Conservation (phyloP, 441 rosid species). For the Brassica hybrid region DNA sequence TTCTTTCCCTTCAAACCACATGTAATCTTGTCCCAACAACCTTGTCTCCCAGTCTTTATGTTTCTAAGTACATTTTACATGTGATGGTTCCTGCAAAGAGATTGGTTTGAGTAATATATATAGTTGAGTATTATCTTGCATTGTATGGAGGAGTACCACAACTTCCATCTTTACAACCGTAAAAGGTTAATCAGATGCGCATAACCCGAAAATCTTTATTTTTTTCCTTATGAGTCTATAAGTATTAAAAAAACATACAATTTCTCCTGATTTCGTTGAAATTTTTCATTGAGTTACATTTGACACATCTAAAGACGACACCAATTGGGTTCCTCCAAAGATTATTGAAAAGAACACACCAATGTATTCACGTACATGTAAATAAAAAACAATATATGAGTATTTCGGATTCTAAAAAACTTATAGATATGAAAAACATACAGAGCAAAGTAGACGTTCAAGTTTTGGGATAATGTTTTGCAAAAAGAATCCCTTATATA, state of each 20-base stretch:
- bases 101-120: conserved; percentile 9
- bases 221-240: background rate
- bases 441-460: no score
- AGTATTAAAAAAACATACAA: background rate
- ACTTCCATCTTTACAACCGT: background rate
- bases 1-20: conserved; percentile 1
- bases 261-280: background rate
- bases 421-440: no score
- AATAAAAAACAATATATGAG: no score
- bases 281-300: background rate
- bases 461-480: no score
- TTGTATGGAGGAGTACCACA: background rate
- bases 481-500: no score
- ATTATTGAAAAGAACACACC: no score
- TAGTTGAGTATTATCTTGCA: background rate
- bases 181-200: background rate
- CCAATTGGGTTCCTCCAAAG: no score
- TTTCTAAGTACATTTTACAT: conserved; percentile 7
- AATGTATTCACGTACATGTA: no score
- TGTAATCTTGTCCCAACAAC: background rate
- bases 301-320: no score
- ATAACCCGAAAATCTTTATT: background rate
- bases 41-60: background rate
- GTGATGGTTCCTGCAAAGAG: conserved; percentile 1
- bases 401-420: no score